phyloP scores from a whole-genome alignment of 257 asterid genomes.

The Solanum chmielewskii region DNA sequence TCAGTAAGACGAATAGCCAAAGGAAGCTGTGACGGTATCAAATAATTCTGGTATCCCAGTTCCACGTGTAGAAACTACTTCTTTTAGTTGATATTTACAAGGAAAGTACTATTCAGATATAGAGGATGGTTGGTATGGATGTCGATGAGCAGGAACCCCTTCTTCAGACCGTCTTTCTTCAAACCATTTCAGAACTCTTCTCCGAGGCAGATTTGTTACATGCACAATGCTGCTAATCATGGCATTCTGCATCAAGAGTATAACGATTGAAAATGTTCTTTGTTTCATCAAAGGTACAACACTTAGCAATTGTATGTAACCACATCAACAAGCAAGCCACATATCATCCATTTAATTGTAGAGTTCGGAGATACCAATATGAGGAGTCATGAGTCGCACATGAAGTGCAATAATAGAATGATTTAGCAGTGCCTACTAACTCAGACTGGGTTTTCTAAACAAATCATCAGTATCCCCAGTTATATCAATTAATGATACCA shows the following conservation, averaged over 20 bases:
- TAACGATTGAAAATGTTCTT: neutral
- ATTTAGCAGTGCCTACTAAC: neutral
- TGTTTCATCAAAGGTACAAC: neutral
- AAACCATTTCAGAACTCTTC: constrained; percentile 81
- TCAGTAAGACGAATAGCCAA: neutral
- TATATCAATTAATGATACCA: neutral
- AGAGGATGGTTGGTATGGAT: constrained; percentile 37
- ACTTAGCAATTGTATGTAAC: neutral
- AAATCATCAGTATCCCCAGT: neutral
- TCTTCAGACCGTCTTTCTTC: constrained; percentile 83
- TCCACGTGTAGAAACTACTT: neutral
- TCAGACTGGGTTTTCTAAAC: neutral
- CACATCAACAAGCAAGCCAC: neutral
- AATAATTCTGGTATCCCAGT: neutral
- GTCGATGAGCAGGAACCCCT: constrained; percentile 53
- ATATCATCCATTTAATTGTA: neutral
- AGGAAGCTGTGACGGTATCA: neutral
- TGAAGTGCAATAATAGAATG: neutral
- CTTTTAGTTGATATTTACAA: neutral
- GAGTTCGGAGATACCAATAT: neutral
- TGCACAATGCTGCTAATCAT: constrained; percentile 86
- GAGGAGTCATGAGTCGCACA: neutral
- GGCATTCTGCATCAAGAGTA: constrained; percentile 46
- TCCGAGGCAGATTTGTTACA: constrained; percentile 76
- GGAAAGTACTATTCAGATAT: neutral